Evolutionary conservation across 148 eudicot genomes (phyloP).

Genomic region (Vaccinium vitisidaea): DNA sequence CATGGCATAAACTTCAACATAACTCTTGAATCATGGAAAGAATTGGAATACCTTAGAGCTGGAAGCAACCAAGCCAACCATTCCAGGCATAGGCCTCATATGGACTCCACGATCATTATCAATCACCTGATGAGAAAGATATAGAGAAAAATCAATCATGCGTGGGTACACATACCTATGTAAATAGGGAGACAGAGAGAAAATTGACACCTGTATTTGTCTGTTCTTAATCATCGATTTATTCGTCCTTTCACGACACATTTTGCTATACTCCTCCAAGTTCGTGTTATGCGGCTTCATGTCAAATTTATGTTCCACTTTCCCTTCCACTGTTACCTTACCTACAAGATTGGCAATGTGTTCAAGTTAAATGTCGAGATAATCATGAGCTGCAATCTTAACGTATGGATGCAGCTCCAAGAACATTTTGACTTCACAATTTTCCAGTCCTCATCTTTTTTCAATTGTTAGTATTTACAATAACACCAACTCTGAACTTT

Average conservation of each 20-base stretch:
- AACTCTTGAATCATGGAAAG: neutral
- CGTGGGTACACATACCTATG: neutral
- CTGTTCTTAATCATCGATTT: conserved; percentile 94
- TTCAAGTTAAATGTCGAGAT: neutral
- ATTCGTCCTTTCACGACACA: conserved; percentile 96
- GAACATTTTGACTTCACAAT: neutral
- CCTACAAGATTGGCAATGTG: conserved; percentile 37
- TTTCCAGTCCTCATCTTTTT: neutral
- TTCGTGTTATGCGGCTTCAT: conserved; percentile 88
- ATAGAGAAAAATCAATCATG: neutral
- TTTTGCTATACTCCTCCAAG: conserved; percentile 82
- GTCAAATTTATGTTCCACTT: conserved; percentile 92
- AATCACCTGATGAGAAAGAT: conserved; percentile 54
- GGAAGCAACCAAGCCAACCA: conserved; percentile 66
- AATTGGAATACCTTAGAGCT: conserved; percentile 58
- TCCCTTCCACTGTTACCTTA: conserved; percentile 78
- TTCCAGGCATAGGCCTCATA: conserved; percentile 99
- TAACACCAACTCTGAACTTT: neutral
- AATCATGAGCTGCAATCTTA: neutral
- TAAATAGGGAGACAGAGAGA: neutral
- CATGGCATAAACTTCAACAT: neutral
- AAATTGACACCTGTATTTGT: conserved; percentile 64
- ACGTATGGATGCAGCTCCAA: neutral
- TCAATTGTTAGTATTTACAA: neutral
- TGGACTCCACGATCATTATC: conserved; percentile 87